A percentile compares a stretch with the other conserved stretches of the same genome.
Evolutionary conservation across 306 rosid species (phyloP).

Genomic region (Vigna radiata): DNA sequence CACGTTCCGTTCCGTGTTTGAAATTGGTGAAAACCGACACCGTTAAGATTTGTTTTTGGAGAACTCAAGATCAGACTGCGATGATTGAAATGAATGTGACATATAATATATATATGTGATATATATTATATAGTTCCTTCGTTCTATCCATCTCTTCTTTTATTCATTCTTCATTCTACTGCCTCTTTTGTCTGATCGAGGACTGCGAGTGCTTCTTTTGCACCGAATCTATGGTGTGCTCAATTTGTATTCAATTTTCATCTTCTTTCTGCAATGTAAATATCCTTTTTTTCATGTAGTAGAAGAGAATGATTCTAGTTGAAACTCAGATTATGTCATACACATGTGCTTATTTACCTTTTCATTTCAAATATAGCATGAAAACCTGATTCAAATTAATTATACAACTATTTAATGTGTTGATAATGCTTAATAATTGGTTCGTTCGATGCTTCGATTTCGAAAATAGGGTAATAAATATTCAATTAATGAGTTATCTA

Average conservation of each 20-base stretch:
- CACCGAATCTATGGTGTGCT: background rate
- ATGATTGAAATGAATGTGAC: slow-evolving; percentile 45
- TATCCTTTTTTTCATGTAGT: background rate
- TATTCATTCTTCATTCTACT: background rate
- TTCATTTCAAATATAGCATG: too few relatives aligned
- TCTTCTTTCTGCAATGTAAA: slow-evolving; percentile 20
- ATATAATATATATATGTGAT: slow-evolving; percentile 31
- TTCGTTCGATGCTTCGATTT: too few relatives aligned
- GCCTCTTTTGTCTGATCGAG: slow-evolving; percentile 30
- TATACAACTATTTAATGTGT: too few relatives aligned
- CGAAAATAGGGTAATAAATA: too few relatives aligned
- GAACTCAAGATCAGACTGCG: slow-evolving; percentile 26
- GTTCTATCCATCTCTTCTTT: background rate
- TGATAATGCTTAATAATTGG: too few relatives aligned
- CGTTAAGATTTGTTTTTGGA: slow-evolving; percentile 6
- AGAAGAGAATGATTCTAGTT: background rate
- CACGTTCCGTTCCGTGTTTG: slow-evolving; percentile 30
- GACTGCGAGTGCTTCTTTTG: background rate
- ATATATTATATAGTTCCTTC: slow-evolving; percentile 2
- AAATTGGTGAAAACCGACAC: slow-evolving; percentile 30
- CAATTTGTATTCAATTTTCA: background rate
- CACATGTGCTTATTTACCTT: too few relatives aligned
- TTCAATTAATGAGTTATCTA: too few relatives aligned
- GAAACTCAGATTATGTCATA: background rate
- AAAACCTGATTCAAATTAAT: too few relatives aligned